Evolutionary conservation across 2,329 filamentous ascomycete genomes (phyloP), one percentile per base, ranked within the genome.

Genomic region (Hypoxylon sp.): DNA sequence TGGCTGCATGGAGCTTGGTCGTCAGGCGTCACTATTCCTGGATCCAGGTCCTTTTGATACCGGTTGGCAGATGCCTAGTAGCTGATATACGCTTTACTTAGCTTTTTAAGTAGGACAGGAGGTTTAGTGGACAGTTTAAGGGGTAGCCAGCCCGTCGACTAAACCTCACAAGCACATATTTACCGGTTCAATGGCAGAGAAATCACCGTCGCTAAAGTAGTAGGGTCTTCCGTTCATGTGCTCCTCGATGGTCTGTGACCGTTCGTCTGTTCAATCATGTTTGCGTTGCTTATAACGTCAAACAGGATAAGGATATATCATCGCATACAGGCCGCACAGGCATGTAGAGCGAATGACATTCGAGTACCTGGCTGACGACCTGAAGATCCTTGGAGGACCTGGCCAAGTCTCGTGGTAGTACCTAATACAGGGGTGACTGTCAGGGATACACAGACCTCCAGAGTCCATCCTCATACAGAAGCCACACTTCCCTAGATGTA

Each of bases 1-100:
- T 18, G 35, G 50, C 40, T 55, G 38, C 51, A 58, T 52, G 37
- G 43, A 53, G 33, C 40, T 45, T 46, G 20, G 41, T 53, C 42
- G 50, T 58, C 13, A 46, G 48, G 50, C 43, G 35, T 46, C 35
- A 47, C 43, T 48, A 55, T 35, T 37, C 47, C 48, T 13, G 40
- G 18, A 48, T 41, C 38, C 51, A 17, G 21, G 8, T 48, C 24
- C 27, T 50, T 49, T 55, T 45, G 41, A 42, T 42, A 38, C 9
- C 29, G 20, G 43, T 29, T 40, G 48, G 49, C 31, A 43, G 37
- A 26, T 17, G 2, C 48, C 33, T 18, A 41, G 27, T 49, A 52
- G 33, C 38, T 27, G 27, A 40, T 35, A 31, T 53, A 42, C 26
- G 43, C 15, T 42, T 38, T 38, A 26, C 46, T 37, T 17, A 21